These are phyloP conservation scores for Aphanomyces stellatus DNA, from an alignment of 352 stramenopile species.

Conservation along the genomic window DNA sequence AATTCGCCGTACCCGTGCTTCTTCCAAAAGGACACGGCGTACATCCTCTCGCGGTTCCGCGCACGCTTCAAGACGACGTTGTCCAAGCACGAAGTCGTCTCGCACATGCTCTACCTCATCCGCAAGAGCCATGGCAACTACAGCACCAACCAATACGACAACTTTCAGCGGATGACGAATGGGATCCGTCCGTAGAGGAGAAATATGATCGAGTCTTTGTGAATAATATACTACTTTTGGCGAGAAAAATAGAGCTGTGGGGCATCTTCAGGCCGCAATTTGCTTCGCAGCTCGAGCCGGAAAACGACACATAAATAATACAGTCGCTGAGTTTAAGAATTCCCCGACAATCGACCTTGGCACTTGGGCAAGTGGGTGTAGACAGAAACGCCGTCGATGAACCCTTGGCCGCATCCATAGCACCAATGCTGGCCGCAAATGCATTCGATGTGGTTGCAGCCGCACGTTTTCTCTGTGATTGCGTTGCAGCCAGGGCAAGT, in stretches of 20 bases:
- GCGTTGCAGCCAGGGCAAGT: slow-evolving; percentile 1
- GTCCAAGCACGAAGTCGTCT: slow-evolving; percentile 84
- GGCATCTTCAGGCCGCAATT: no score
- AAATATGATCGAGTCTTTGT: neutral
- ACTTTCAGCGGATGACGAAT: slow-evolving; percentile 92
- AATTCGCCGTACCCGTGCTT: slow-evolving; percentile 97
- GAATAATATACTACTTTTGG: no score
- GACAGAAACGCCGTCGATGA: no score
- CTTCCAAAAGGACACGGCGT: slow-evolving; percentile 63
- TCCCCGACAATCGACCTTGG: no score
- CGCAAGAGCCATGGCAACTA: slow-evolving; percentile 91
- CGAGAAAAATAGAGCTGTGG: no score
- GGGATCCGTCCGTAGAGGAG: slow-evolving; percentile 74
- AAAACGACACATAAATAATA: no score
- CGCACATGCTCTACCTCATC: slow-evolving; percentile 85
- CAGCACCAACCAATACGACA: slow-evolving; percentile 89
- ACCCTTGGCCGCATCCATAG: neutral
- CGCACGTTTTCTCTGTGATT: neutral
- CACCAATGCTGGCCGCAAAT: slow-evolving; percentile 17
- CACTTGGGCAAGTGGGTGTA: no score
- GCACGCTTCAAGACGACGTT: slow-evolving; percentile 81
- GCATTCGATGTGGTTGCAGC: slow-evolving; percentile 17
- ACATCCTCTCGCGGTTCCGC: slow-evolving; percentile 81
- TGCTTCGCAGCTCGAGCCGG: no score
- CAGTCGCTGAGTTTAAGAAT: no score